Conservation (phyloP, 805 yeast species). For the Kluyveromyces aestuarii region DNA sequence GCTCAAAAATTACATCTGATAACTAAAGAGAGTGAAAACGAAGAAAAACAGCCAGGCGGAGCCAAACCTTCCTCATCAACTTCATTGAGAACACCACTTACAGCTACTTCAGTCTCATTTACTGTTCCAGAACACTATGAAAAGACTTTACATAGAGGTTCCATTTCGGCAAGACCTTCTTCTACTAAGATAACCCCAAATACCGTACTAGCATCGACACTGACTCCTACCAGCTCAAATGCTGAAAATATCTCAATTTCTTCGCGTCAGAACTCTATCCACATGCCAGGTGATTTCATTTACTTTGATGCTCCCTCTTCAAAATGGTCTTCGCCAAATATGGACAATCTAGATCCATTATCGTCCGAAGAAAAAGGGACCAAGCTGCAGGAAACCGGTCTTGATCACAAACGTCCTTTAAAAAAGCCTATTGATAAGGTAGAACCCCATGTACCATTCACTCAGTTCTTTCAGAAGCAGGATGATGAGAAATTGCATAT, state of each 20-base stretch:
- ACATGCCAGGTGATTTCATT: conserved; percentile 30
- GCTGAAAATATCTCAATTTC: conserved; percentile 6
- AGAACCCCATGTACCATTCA: conserved; percentile 61
- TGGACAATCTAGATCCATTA: conserved; percentile 1
- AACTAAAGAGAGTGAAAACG: not conserved
- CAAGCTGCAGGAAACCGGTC: not conserved
- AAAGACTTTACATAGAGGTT: conserved; percentile 40
- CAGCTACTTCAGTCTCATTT: conserved; percentile 34
- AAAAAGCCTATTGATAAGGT: conserved; percentile 30
- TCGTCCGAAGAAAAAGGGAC: not conserved
- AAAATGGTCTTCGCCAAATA: conserved; percentile 5
- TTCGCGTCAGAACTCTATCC: conserved; percentile 23
- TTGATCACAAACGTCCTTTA: not conserved
- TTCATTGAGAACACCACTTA: conserved; percentile 1
- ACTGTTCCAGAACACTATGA: conserved; percentile 36
- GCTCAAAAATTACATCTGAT: conserved; percentile 5
- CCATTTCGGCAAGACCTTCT: conserved; percentile 46
- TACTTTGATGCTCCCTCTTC: conserved; percentile 14
- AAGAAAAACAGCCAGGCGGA: not conserved
- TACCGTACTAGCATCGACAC: not conserved
- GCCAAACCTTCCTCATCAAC: not conserved
- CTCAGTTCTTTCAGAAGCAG: conserved; percentile 56
- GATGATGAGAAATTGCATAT: conserved; percentile 86
- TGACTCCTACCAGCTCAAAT: not conserved
- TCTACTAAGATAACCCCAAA: conserved; percentile 23